Conservation (phyloP, 2,329 filamentous ascomycete species). For the Fusarium albosuccineum region DNA sequence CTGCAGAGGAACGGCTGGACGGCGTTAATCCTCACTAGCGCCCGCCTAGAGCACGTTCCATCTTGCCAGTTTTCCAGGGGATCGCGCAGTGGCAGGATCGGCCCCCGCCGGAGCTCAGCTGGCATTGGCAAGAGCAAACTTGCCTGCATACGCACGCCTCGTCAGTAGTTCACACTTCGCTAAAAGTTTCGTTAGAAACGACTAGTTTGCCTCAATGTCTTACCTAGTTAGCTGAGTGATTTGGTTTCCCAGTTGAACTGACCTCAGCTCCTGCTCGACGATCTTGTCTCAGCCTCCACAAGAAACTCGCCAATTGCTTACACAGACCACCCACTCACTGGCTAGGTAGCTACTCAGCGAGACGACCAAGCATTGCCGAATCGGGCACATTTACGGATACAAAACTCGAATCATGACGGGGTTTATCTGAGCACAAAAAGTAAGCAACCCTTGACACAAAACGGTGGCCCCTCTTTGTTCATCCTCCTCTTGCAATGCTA, state of each 20-base stretch:
- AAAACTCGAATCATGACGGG: neutral
- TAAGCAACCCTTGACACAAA: constrained; percentile 16
- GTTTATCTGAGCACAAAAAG: neutral
- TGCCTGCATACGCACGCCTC: neutral
- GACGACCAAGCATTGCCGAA: neutral
- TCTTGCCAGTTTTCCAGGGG: constrained; percentile 14
- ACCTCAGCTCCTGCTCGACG: constrained; percentile 13
- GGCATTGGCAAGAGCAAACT: neutral
- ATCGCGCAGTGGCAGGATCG: constrained; percentile 10
- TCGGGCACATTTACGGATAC: constrained; percentile 2
- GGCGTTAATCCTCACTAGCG: constrained; percentile 12
- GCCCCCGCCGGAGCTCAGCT: constrained; percentile 6
- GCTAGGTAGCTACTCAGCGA: neutral
- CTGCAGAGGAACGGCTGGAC: constrained; percentile 11
- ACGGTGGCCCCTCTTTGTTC: constrained; percentile 3
- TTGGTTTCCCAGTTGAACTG: constrained; percentile 4
- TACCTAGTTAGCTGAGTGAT: constrained; percentile 10
- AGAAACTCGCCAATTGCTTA: neutral
- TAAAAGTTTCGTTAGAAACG: constrained; percentile 1
- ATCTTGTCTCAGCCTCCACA: constrained; percentile 5
- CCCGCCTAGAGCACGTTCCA: constrained; percentile 10
- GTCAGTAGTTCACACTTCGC: constrained; percentile 10
- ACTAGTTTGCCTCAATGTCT: constrained; percentile 37
- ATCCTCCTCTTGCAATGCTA: constrained; percentile 21
- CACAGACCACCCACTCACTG: neutral